These are phyloP conservation scores for Pestalotiopsis sp. DNA, from an alignment of 2,329 filamentous ascomycete species.

Conservation along the genomic window DNA sequence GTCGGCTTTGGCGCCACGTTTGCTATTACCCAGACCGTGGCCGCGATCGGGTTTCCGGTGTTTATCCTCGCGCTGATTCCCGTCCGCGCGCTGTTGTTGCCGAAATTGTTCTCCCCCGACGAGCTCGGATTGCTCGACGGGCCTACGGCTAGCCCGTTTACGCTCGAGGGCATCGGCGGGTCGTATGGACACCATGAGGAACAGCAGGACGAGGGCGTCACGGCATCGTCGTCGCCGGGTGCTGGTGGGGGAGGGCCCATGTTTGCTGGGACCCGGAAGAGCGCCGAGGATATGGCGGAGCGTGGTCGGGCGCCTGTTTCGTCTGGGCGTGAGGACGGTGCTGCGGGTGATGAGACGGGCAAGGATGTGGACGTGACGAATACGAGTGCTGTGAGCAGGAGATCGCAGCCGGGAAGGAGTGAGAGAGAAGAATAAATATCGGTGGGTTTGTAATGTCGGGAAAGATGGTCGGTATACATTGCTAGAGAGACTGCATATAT, in stretches of 20 bases:
- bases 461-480: background rate
- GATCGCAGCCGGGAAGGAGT: background rate
- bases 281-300: conserved; percentile 40
- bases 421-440: background rate
- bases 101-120: conserved; percentile 59
- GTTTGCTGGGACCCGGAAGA: conserved; percentile 23
- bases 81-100: conserved; percentile 65
- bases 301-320: conserved; percentile 29
- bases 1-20: conserved; percentile 77
- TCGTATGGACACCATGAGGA: conserved; percentile 48
- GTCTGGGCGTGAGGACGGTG: conserved; percentile 18
- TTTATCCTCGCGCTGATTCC: conserved; percentile 74
- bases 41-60: conserved; percentile 79
- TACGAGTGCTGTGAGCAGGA: background rate
- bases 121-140: conserved; percentile 69
- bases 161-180: conserved; percentile 76
- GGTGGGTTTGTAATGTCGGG: background rate
- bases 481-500: no score
- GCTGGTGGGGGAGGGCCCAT: background rate
- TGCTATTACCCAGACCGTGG: conserved; percentile 81
- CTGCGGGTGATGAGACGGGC: conserved; percentile 18
- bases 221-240: conserved; percentile 2
- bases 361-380: conserved; percentile 26
- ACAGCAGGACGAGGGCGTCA: conserved; percentile 11
- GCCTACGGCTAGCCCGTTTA: conserved; percentile 76